phyloP scores from a whole-genome alignment of 2,329 filamentous ascomycete species.

The Exophiala sideris region DNA sequence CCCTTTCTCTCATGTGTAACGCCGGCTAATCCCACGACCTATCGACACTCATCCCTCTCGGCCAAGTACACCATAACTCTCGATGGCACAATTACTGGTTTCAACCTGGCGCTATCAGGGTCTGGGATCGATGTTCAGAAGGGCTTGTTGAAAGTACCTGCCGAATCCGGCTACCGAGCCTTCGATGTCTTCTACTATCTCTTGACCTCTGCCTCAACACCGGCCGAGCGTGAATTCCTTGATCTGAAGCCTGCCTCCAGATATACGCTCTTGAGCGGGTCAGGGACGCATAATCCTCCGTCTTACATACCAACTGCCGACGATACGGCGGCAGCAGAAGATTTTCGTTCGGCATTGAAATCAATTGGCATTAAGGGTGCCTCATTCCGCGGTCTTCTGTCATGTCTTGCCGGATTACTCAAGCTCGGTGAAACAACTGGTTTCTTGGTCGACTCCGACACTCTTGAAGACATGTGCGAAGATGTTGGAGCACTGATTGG shows the following conservation, averaged over 20 bases:
- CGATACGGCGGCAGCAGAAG: constrained; percentile 86
- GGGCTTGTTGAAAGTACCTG: constrained; percentile 76
- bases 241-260: constrained; percentile 71
- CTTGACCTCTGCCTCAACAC: constrained; percentile 83
- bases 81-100: constrained; percentile 71
- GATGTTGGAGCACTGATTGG: constrained; percentile 85
- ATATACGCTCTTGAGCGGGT: constrained; percentile 76
- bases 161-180: constrained; percentile 77
- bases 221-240: constrained; percentile 83
- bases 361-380: constrained; percentile 91
- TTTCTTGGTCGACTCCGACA: constrained; percentile 78
- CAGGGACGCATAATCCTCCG: constrained; percentile 80
- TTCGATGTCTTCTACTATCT: constrained; percentile 99
- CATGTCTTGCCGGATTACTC: constrained; percentile 76
- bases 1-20: constrained; percentile 87
- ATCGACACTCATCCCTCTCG: constrained; percentile 75
- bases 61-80: constrained; percentile 80
- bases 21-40: constrained; percentile 79
- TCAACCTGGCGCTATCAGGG: constrained; percentile 74
- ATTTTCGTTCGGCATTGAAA: constrained; percentile 82
- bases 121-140: constrained; percentile 80
- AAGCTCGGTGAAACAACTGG: constrained; percentile 90
- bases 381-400: constrained; percentile 76
- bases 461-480: constrained; percentile 80
- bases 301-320: constrained; percentile 88